phyloP scores from a whole-genome alignment of 371 early-diverging fungal genomes.

The Mortierella polycephala region DNA sequence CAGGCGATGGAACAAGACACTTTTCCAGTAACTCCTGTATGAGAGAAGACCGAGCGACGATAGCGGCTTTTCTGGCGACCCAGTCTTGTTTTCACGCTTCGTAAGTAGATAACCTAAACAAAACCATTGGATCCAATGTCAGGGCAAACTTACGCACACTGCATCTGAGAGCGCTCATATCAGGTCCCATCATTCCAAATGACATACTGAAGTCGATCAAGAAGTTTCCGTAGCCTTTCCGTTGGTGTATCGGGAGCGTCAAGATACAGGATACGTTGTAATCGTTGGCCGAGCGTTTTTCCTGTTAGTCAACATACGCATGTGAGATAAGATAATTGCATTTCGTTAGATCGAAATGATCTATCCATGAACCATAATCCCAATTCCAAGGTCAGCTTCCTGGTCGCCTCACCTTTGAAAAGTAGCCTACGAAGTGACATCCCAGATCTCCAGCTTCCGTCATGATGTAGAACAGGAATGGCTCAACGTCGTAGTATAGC shows the following conservation, averaged over 20 bases:
- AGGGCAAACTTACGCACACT: background rate
- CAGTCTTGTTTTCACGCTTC: conserved; percentile 86
- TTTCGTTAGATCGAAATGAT: no score
- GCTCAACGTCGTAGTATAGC: conserved; percentile 99
- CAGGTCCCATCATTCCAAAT: no score
- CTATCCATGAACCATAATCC: no score
- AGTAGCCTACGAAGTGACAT: conserved; percentile 98
- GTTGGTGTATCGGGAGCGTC: conserved; percentile 95
- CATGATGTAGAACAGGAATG: conserved; percentile 98
- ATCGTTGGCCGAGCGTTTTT: conserved; percentile 90
- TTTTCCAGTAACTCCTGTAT: conserved; percentile 91
- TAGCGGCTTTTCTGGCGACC: conserved; percentile 98
- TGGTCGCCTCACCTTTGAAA: conserved; percentile 84
- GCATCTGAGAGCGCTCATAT: no score
- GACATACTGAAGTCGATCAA: conserved; percentile 94
- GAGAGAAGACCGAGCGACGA: conserved; percentile 97
- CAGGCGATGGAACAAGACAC: conserved; percentile 51
- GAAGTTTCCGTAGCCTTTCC: conserved; percentile 98
- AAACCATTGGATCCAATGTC: background rate
- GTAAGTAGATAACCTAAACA: conserved; percentile 85
- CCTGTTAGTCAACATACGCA: conserved; percentile 60
- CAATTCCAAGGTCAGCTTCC: no score
- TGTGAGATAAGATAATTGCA: background rate
- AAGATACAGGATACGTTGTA: conserved; percentile 99
- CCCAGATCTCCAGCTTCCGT: conserved; percentile 82